These are phyloP conservation scores for Fagopyrum tataricum DNA, from an alignment of 148 eudicot genomes.

Conservation along the genomic window DNA sequence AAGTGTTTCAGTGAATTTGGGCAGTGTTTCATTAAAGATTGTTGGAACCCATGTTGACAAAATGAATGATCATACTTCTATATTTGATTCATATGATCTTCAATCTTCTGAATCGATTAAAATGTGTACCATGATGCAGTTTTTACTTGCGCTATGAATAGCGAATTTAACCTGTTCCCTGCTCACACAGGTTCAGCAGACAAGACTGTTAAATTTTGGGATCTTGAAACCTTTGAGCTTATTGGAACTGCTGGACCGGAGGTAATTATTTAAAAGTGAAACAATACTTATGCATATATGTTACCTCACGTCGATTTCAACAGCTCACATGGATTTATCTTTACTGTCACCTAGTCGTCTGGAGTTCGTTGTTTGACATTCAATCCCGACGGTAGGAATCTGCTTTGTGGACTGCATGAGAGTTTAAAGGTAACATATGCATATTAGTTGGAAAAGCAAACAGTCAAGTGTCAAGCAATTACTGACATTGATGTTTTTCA, in stretches of 20 bases:
- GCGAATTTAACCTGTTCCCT: not conserved
- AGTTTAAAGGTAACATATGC: slow-evolving; percentile 61
- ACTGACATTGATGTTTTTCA: not conserved
- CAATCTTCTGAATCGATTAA: slow-evolving; percentile 4
- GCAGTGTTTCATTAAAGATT: not conserved
- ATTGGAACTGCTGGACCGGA: slow-evolving; percentile 96
- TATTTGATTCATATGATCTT: slow-evolving; percentile 1
- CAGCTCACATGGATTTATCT: not conserved
- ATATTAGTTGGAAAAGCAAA: slow-evolving; percentile 5
- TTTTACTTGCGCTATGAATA: not conserved
- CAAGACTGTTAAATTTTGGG: slow-evolving; percentile 94
- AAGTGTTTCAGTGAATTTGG: not conserved
- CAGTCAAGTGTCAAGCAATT: not conserved
- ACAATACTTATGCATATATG: not conserved
- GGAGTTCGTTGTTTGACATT: slow-evolving; percentile 92
- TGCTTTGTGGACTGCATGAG: slow-evolving; percentile 91
- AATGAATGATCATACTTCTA: not conserved
- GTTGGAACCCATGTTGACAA: slow-evolving; percentile 1
- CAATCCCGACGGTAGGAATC: slow-evolving; percentile 93
- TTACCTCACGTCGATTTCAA: not conserved
- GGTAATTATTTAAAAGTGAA: slow-evolving; percentile 30
- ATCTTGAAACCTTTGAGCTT: slow-evolving; percentile 97
- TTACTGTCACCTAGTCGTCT: slow-evolving; percentile 47
- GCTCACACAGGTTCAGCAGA: slow-evolving; percentile 67
- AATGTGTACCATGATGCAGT: not conserved